phyloP scores from a whole-genome alignment of 352 stramenopile species.

The Phytophthora colocasiae region DNA sequence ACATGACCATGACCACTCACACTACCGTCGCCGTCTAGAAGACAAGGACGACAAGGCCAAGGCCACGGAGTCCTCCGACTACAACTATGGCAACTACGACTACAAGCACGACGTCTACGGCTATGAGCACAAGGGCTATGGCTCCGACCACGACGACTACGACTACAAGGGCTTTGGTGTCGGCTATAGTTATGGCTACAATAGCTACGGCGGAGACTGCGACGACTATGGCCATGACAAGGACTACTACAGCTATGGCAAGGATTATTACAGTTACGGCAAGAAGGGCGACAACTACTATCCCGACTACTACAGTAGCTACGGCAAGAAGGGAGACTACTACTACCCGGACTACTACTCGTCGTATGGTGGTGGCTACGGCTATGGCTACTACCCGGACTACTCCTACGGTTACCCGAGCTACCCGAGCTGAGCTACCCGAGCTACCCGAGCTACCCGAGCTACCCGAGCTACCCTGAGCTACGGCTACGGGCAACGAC shows the following conservation, averaged over 20 bases:
- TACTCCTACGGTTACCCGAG: neutral
- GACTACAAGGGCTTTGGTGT: neutral
- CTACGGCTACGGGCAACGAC: too few relatives aligned
- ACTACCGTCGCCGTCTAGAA: constrained; percentile 2
- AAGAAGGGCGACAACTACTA: constrained; percentile 2
- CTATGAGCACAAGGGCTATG: neutral
- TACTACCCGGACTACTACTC: constrained; percentile 3
- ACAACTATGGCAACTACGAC: neutral
- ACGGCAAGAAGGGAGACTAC: neutral
- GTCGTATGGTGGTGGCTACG: neutral
- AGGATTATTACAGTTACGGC: neutral
- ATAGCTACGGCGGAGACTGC: neutral
- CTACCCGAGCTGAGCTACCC: constrained; percentile 1
- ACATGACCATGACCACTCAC: constrained; percentile 17
- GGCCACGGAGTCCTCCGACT: neutral
- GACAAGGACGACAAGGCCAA: neutral
- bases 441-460: too few relatives aligned
- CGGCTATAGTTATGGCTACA: neutral
- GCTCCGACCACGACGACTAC: neutral
- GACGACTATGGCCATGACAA: neutral
- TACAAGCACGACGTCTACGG: neutral
- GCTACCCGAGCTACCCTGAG: too few relatives aligned
- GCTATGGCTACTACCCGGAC: neutral
- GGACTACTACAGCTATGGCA: neutral
- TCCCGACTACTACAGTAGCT: constrained; percentile 1